These are phyloP conservation scores for Fusarium metavorans DNA, from an alignment of 2,329 filamentous ascomycete genomes.

Conservation along the genomic window DNA sequence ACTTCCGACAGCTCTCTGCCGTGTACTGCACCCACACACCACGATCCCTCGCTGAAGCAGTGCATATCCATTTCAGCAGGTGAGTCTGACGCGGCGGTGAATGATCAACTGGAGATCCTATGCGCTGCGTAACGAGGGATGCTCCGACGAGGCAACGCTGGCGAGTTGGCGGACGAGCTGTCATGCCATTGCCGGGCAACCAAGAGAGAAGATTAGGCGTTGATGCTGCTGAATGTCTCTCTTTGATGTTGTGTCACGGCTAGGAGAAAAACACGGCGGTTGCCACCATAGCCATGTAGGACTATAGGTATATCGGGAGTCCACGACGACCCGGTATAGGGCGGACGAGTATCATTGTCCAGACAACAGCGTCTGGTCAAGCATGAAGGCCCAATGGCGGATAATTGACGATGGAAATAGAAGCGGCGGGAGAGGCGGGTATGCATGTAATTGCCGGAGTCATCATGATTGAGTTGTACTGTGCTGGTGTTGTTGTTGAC, in stretches of 20 bases:
- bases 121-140: conserved; percentile 23
- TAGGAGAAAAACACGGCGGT: conserved; percentile 14
- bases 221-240: conserved; percentile 9
- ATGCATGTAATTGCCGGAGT: conserved; percentile 14
- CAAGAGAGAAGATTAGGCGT: conserved; percentile 28
- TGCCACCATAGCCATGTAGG: conserved; percentile 17
- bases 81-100: conserved; percentile 4
- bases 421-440: conserved; percentile 12
- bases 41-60: background rate
- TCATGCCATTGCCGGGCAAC: conserved; percentile 8
- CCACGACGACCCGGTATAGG: conserved; percentile 1
- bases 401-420: background rate
- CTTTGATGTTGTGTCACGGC: conserved; percentile 14
- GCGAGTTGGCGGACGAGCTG: background rate
- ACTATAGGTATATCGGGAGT: conserved; percentile 18
- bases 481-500: background rate
- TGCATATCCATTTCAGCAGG: conserved; percentile 6
- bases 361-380: conserved; percentile 13
- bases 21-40: background rate
- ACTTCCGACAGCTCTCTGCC: background rate
- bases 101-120: conserved; percentile 34
- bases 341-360: conserved; percentile 21
- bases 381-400: background rate
- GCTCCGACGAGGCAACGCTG: background rate
- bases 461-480: background rate